Conservation (phyloP, 441 rosid species). For the Heliophila coronopifolia region DNA sequence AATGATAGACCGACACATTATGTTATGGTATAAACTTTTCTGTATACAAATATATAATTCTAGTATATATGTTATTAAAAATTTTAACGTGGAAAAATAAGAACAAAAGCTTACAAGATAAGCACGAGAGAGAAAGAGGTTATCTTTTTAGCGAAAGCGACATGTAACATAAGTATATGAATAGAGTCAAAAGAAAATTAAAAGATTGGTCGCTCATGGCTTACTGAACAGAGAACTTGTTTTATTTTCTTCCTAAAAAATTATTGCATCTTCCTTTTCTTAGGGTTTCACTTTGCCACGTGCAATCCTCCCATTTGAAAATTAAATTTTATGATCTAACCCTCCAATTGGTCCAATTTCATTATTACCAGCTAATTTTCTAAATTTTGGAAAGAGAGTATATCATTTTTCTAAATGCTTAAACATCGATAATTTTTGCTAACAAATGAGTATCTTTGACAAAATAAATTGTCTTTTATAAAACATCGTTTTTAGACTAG, state of each 20-base stretch:
- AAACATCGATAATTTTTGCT: no score
- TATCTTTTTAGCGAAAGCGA: slow-evolving; percentile 61
- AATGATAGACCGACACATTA: no score
- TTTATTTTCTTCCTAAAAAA: background rate
- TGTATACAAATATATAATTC: background rate
- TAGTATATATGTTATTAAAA: background rate
- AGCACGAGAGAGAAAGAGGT: slow-evolving; percentile 42
- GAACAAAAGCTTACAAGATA: slow-evolving; percentile 37
- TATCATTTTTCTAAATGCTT: no score
- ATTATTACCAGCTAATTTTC: no score
- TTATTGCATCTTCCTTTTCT: slow-evolving; percentile 22
- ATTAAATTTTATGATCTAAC: background rate
- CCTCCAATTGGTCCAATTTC: no score
- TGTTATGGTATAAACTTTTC: no score
- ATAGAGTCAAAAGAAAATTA: slow-evolving; percentile 24
- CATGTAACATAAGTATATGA: slow-evolving; percentile 22
- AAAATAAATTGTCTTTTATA: no score
- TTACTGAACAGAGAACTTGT: slow-evolving; percentile 9
- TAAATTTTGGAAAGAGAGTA: no score
- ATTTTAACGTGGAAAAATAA: slow-evolving; percentile 6
- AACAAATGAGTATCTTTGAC: no score
- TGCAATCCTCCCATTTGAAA: slow-evolving; percentile 11
- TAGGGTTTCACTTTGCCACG: slow-evolving; percentile 29
- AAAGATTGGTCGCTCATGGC: slow-evolving; percentile 25
- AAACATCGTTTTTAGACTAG: no score